Conservation (phyloP, 768 basidiomycete genomes). For the Russula virescens region DNA sequence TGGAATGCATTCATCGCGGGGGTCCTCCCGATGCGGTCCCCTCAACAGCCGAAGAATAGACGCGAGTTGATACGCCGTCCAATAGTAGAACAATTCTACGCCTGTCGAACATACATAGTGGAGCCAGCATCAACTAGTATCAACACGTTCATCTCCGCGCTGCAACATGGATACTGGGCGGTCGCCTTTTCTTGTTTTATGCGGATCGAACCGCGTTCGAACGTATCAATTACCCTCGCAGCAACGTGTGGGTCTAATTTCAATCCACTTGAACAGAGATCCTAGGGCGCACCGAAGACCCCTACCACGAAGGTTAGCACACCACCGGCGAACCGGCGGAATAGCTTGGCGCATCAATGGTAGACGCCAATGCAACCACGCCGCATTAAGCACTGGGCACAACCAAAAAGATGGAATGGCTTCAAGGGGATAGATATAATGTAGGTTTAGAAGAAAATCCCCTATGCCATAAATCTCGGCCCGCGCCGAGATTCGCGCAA, state of each 20-base stretch:
- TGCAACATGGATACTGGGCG: not conserved
- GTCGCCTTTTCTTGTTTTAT: not conserved
- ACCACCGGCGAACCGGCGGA: not conserved
- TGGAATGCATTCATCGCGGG: conserved; percentile 41
- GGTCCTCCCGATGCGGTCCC: not conserved
- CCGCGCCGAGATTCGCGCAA: conserved; percentile 3
- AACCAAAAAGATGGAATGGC: not conserved
- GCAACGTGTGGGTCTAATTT: conserved; percentile 8
- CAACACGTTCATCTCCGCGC: not conserved
- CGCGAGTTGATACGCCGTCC: not conserved
- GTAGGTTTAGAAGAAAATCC: not conserved
- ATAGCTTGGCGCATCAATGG: not conserved
- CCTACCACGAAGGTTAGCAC: conserved; percentile 1
- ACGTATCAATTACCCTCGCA: not conserved
- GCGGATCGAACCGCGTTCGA: conserved; percentile 17
- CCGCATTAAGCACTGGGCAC: not conserved
- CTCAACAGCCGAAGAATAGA: not conserved
- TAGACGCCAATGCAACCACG: not conserved
- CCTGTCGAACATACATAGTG: not conserved
- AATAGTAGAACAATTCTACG: not conserved
- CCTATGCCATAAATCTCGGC: conserved; percentile 2
- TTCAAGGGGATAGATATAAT: conserved; percentile 13
- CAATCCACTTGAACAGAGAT: conserved; percentile 6
- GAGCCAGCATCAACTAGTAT: not conserved
- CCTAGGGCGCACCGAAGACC: conserved; percentile 3